phyloP scores from a whole-genome alignment of 1,284 basidiomycete genomes.

The Veloboletus limbatus region DNA sequence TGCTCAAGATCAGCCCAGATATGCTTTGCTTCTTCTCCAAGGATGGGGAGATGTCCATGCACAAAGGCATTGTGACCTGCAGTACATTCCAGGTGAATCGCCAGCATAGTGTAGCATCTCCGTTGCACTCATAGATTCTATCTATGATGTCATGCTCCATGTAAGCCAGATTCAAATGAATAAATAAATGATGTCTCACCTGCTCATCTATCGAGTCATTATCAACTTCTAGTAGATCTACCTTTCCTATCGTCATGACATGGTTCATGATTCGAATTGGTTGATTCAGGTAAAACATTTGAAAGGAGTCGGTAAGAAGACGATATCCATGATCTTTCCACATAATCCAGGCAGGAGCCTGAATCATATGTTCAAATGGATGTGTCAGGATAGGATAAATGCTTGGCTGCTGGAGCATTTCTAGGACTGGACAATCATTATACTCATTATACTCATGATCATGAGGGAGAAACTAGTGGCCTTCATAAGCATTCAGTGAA shows the following conservation, averaged over 20 bases:
- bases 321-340: conserved; percentile 19
- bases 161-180: too few relatives aligned
- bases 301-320: conserved; percentile 3
- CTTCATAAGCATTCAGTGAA: background rate
- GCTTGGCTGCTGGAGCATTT: conserved; percentile 7
- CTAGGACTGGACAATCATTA: conserved; percentile 9
- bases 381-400: conserved; percentile 5
- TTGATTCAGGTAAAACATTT: conserved; percentile 17
- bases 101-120: conserved; percentile 12
- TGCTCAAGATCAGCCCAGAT: conserved; percentile 8
- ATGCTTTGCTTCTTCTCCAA: background rate
- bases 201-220: background rate
- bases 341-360: conserved; percentile 10
- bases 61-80: conserved; percentile 13
- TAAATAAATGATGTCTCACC: too few relatives aligned
- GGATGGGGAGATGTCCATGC: background rate
- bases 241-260: conserved; percentile 2
- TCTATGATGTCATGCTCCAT: too few relatives aligned
- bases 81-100: background rate
- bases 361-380: background rate
- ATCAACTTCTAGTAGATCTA: background rate
- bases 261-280: conserved; percentile 7
- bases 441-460: conserved; percentile 10
- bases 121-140: conserved; percentile 1
- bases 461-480: background rate